Evolutionary conservation across 2,329 filamentous ascomycete genomes (phyloP).

Genomic region (Fusarium pseudograminearum): DNA sequence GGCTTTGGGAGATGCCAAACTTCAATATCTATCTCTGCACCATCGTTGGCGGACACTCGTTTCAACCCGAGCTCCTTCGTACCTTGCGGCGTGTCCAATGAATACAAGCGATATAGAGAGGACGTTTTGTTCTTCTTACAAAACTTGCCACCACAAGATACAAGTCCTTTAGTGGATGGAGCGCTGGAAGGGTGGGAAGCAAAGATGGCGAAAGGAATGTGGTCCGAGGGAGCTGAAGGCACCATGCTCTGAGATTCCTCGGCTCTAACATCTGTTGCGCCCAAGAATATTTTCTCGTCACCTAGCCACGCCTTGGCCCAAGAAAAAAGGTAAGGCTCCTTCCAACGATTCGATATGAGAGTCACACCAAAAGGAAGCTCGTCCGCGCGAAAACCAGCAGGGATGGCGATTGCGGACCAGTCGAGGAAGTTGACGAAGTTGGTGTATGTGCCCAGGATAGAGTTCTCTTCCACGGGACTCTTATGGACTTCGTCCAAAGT

Average conservation of each 20-base stretch:
- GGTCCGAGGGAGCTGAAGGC: neutral
- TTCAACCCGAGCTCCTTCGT: slow-evolving; percentile 51
- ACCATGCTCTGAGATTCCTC: slow-evolving; percentile 1
- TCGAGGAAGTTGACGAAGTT: slow-evolving; percentile 73
- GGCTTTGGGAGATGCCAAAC: slow-evolving; percentile 52
- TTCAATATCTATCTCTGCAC: slow-evolving; percentile 51
- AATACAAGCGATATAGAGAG: slow-evolving; percentile 48
- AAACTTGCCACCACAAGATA: slow-evolving; percentile 48
- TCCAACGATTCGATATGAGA: slow-evolving; percentile 53
- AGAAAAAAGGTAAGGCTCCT: slow-evolving; percentile 49
- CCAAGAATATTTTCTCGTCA: slow-evolving; percentile 39
- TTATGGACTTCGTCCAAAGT: slow-evolving; percentile 63
- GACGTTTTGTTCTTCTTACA: slow-evolving; percentile 47
- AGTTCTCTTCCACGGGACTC: slow-evolving; percentile 67
- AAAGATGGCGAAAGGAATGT: slow-evolving; percentile 50
- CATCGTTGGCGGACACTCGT: slow-evolving; percentile 41
- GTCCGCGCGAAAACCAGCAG: slow-evolving; percentile 58
- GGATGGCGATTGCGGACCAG: slow-evolving; percentile 65
- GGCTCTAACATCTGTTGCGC: slow-evolving; percentile 44
- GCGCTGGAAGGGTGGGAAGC: slow-evolving; percentile 54
- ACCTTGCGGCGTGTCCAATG: slow-evolving; percentile 36
- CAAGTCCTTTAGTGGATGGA: slow-evolving; percentile 52
- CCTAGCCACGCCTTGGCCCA: slow-evolving; percentile 50
- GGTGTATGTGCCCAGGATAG: slow-evolving; percentile 66
- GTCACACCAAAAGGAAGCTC: slow-evolving; percentile 56